Base-by-base conservation (phyloP, 2,329 filamentous ascomycete genomes). In the Juglanconis sp. region DNA sequence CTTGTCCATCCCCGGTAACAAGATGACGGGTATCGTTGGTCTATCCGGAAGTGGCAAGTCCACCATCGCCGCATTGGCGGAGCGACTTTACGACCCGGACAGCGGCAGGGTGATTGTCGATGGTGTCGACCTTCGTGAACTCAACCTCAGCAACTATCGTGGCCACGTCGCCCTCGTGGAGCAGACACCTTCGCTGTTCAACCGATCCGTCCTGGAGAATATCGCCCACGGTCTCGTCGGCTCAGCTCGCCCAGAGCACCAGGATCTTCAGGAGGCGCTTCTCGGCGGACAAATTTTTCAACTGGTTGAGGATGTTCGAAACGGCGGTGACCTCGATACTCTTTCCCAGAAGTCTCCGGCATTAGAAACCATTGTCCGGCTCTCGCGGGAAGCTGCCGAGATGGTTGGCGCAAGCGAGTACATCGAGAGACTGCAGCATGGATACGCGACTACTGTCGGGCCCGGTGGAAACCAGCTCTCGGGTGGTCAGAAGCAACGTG, bases 361-460 rank as follows among this genome's bases (percentile, higher is more conserved):
- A 8, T 11, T 57, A 31, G 35, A 52, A 35, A 79, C 85, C 57
- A 80, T 88, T n/a, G 72, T 85, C 35, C 70, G 67, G 32, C 71
- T 82, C 32, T 78, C 83, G 2, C 73, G 77, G 67, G 15, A 57
- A 15, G 82, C 86, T 24, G 80, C 84, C 2, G 74, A 72, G 11
- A 75, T 87, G 34, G 86, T 87, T 0, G 85, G 89, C 68, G 86
- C 83, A 0, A 74, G 77, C 56, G 68, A 67, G n/a, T 89, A 86
- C 67, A 85, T 85, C 65, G 73, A 76, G 50, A 73, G 70, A 3
- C 77, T 85, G 5, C 79, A 86, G 53, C 72, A 80, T 44, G 84
- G 85, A 0, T 80, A 82, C 15, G 77, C 76, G 36, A 83, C 81
- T 1, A 68, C 76, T 3, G 80, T 85, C 2, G 85, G 85, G 2